Conservation (phyloP, 495 filamentous ascomycete genomes). For the Cudoniella acicularis region DNA sequence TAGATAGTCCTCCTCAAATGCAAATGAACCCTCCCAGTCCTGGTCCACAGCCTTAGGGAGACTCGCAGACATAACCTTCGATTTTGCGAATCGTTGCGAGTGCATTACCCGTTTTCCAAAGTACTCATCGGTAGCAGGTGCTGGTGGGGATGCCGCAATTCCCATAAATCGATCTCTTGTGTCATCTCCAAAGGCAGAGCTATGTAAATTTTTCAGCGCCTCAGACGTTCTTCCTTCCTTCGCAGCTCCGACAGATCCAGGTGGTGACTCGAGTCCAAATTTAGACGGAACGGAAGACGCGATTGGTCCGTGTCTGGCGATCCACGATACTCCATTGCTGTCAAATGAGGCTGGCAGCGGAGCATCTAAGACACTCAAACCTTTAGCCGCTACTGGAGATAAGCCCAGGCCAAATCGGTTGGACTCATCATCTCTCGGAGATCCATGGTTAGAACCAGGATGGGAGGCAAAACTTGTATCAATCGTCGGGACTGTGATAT, state of each 20-base stretch:
- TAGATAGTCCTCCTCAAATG: constrained; percentile 90
- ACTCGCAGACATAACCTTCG: constrained; percentile 76
- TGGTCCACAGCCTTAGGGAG: constrained; percentile 62
- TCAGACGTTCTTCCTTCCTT: constrained; percentile 62
- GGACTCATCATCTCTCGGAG: constrained; percentile 70
- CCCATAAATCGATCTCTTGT: constrained; percentile 43
- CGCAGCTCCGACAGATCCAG: constrained; percentile 59
- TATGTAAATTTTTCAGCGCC: constrained; percentile 74
- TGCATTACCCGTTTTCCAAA: constrained; percentile 74
- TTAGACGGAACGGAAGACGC: constrained; percentile 90
- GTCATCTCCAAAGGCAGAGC: constrained; percentile 78
- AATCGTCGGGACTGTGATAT: constrained; percentile 63
- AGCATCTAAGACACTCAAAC: constrained; percentile 85
- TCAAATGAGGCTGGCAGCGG: constrained; percentile 94
- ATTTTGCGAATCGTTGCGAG: constrained; percentile 73
- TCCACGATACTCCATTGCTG: constrained; percentile 89
- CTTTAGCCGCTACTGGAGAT: constrained; percentile 65
- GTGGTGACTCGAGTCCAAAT: constrained; percentile 88
- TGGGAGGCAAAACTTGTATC: constrained; percentile 77
- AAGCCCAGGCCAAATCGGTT: constrained; percentile 59
- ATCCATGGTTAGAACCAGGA: constrained; percentile 77
- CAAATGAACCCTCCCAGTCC: constrained; percentile 81
- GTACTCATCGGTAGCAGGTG: constrained; percentile 53
- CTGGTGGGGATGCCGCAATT: constrained; percentile 63
- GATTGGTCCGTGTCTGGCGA: constrained; percentile 84